Percentiles rank a stretch among this genome's conserved stretches.
phyloP scores from a whole-genome alignment of 768 basidiomycete genomes.

The Calvatia gigantea region DNA sequence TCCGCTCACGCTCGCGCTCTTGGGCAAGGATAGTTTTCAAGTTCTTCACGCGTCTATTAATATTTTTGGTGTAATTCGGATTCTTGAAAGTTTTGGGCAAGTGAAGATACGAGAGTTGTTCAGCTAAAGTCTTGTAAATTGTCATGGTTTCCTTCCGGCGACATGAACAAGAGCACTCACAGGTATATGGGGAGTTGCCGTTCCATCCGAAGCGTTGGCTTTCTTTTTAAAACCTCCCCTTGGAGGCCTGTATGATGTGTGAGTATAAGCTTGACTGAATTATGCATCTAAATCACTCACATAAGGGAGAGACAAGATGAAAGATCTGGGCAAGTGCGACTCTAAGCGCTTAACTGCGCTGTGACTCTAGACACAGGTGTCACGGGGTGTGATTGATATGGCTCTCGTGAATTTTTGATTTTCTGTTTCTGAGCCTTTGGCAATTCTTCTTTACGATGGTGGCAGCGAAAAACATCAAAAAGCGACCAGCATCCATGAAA shows the following conservation, averaged over 20 bases:
- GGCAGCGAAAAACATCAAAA: constrained; percentile 38
- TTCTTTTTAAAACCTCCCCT: constrained; percentile 41
- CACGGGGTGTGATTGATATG: constrained; percentile 9
- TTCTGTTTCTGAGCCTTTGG: neutral
- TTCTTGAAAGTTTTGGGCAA: constrained; percentile 78
- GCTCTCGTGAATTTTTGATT: neutral
- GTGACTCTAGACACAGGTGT: neutral
- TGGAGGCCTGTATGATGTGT: constrained; percentile 33
- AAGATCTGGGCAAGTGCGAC: neutral
- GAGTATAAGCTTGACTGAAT: neutral
- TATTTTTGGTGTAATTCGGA: constrained; percentile 62
- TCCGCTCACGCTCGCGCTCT: constrained; percentile 74
- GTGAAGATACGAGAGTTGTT: constrained; percentile 71
- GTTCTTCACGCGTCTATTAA: constrained; percentile 73
- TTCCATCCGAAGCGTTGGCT: constrained; percentile 37
- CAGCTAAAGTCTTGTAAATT: constrained; percentile 56
- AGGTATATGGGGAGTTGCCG: constrained; percentile 40
- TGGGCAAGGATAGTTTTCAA: constrained; percentile 74
- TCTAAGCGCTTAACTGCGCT: neutral
- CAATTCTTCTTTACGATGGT: constrained; percentile 28
- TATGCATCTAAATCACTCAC: neutral
- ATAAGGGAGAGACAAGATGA: neutral
- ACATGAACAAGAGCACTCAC: constrained; percentile 20
- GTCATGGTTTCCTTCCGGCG: neutral
- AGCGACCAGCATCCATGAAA: constrained; percentile 46